Base-by-base conservation (phyloP, 2,329 filamentous ascomycete genomes). In the Talaromyces sp. region DNA sequence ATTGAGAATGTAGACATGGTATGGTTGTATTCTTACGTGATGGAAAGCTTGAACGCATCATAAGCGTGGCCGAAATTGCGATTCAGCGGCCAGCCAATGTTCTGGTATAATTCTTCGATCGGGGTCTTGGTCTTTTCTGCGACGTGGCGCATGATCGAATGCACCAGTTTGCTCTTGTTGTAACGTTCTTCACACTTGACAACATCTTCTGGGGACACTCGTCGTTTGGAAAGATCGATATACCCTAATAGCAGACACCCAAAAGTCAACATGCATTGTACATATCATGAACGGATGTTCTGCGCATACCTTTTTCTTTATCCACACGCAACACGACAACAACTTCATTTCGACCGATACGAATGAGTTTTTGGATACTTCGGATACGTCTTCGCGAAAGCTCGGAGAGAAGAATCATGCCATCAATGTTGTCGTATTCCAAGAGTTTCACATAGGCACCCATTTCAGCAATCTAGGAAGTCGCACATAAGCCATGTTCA, bases 121-220 rank as follows among this genome's bases (percentile, higher is more conserved):
- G 94, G 93, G 34, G 89, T 91, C 76, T 91, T 89, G 51, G 93
- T 96, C 86, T 97, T 97, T 84, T 99, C 93, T 71, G 95, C 94
- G 69, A 99, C 95, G 80, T 99, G 95, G 79, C 94, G 90, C 91
- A 99, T 94, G 81, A 99, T 97, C 63, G 92, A 96, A 82, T 99
- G 95, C 47, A 98, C 95, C 85, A 97, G 96, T 85, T 99, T 99
- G 84, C 92, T 92, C 89, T 99, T 99, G 88, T 99, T 99, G 86
- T 97, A 99, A 73, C 95, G 89, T 84, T 99, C 95, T 79, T 99
- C 95, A 79, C 96, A 99, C 84, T 97, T 97, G 73, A 97, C 86
- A 69, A 98, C 95, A 83, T 99, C 95, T 79, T 99, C 95, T 53
- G 95, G 91, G 51, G 93, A 97, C 67, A 99, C 95, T 83, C 95